phyloP scores from a whole-genome alignment of 495 filamentous ascomycete species.

The Xylaria castorea region DNA sequence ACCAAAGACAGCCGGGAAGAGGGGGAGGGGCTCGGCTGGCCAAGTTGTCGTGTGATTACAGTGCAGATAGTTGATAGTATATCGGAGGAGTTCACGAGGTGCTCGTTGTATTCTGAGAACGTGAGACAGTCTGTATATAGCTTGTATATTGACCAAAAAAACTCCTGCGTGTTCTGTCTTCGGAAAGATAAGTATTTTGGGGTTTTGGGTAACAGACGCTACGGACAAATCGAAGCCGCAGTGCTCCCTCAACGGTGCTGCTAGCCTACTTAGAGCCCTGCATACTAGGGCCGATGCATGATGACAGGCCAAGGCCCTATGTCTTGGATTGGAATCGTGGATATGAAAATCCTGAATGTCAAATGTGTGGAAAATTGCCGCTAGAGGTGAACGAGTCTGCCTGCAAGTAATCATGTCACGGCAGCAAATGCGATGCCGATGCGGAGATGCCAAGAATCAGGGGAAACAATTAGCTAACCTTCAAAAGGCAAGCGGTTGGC shows the following conservation, averaged over 20 bases:
- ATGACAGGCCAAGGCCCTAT: slow-evolving; percentile 2
- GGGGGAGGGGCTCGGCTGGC: background rate
- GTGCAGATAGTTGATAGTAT: background rate
- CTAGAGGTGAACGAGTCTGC: background rate
- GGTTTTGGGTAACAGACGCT: background rate
- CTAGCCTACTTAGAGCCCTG: background rate
- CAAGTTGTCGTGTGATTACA: background rate
- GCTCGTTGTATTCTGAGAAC: background rate
- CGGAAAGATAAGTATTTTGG: background rate
- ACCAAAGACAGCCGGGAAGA: background rate
- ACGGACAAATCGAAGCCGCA: background rate
- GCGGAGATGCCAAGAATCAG: slow-evolving; percentile 24
- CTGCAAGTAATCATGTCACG: slow-evolving; percentile 14
- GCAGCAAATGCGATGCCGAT: slow-evolving; percentile 6
- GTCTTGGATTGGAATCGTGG: background rate
- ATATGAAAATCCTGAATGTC: slow-evolving; percentile 1
- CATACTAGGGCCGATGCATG: slow-evolving; percentile 11
- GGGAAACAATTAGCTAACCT: slow-evolving; percentile 8
- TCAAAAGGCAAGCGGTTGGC: slow-evolving; percentile 25
- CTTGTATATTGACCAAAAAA: background rate
- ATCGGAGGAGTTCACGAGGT: background rate
- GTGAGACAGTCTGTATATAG: background rate
- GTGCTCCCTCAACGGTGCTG: background rate
- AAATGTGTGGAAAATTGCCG: background rate
- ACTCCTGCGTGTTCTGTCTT: background rate